Conservation (phyloP, 352 stramenopile species). For the Globisporangium abappressorium region DNA sequence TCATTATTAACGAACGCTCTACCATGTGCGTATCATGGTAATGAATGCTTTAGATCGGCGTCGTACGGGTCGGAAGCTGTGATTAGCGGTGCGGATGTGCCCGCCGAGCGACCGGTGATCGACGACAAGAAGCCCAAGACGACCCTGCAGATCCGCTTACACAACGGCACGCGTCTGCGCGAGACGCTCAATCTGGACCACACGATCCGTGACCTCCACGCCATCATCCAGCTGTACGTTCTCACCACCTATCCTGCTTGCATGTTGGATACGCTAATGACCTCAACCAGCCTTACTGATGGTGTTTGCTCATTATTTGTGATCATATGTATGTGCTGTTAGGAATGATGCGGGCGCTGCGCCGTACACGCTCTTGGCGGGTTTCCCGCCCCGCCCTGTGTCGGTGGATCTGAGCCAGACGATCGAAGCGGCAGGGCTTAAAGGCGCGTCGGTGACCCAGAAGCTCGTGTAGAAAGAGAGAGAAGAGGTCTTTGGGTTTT, state of each 20-base stretch:
- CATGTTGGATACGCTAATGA: too few species aligned
- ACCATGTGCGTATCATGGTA: background rate
- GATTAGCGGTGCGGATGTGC: conserved; percentile 32
- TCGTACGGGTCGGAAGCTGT: conserved; percentile 46
- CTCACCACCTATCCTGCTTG: background rate
- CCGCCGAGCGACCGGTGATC: conserved; percentile 54
- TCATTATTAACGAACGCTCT: background rate
- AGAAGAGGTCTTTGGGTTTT: background rate
- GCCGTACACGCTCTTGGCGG: conserved; percentile 89
- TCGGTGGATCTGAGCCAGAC: conserved; percentile 80
- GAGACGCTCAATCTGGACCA: conserved; percentile 88
- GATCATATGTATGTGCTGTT: background rate
- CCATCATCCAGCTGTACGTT: conserved; percentile 78
- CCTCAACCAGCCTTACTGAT: too few species aligned
- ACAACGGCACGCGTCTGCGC: conserved; percentile 75
- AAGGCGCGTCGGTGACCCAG: conserved; percentile 89
- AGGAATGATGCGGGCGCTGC: conserved; percentile 71
- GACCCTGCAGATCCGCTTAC: conserved; percentile 86
- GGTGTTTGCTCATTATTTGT: background rate
- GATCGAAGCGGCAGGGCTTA: conserved; percentile 89
- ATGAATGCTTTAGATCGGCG: conserved; percentile 25
- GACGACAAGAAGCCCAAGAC: conserved; percentile 87
- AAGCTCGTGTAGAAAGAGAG: conserved; percentile 74
- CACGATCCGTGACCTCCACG: conserved; percentile 86
- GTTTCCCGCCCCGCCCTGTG: conserved; percentile 90